Evolutionary conservation across 768 basidiomycete species (phyloP).

Genomic region (Leucocoprinus sp.): DNA sequence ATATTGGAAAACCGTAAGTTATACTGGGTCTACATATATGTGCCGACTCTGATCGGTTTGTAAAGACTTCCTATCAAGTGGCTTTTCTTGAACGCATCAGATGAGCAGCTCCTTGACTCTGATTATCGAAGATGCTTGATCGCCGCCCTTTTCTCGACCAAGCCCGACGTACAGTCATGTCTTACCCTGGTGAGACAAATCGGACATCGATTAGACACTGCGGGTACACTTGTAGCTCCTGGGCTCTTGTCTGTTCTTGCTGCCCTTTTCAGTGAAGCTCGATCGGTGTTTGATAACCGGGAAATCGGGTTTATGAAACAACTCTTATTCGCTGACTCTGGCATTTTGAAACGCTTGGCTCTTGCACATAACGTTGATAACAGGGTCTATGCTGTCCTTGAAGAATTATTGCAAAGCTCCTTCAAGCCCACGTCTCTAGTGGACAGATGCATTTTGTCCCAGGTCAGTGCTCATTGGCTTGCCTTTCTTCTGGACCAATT

Average conservation of each 20-base stretch:
- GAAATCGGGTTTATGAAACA: slow-evolving; percentile 33
- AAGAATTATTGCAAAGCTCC: slow-evolving; percentile 27
- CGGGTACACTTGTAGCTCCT: slow-evolving; percentile 15
- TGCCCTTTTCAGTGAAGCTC: slow-evolving; percentile 25
- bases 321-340: slow-evolving; percentile 25
- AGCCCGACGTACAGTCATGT: slow-evolving; percentile 10
- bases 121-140: slow-evolving; percentile 3
- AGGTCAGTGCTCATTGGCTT: slow-evolving; percentile 39
- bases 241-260: slow-evolving; percentile 32
- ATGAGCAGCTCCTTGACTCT: slow-evolving; percentile 2
- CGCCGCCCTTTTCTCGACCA: background rate
- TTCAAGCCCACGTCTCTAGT: slow-evolving; percentile 26
- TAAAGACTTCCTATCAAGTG: slow-evolving; percentile 3
- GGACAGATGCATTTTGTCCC: slow-evolving; percentile 33
- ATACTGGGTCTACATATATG: background rate
- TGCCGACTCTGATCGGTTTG: background rate
- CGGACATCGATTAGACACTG: background rate
- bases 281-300: slow-evolving; percentile 17
- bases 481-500: slow-evolving; percentile 14
- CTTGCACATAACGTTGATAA: slow-evolving; percentile 27
- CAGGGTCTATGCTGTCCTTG: slow-evolving; percentile 30
- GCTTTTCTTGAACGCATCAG: slow-evolving; percentile 6
- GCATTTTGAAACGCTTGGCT: slow-evolving; percentile 27
- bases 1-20: background rate
- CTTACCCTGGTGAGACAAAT: slow-evolving; percentile 14